Evolutionary conservation across 768 basidiomycete species (phyloP), one percentile per base, ranked within the genome.

Genomic region (Holtermanniella nyarrowii): DNA sequence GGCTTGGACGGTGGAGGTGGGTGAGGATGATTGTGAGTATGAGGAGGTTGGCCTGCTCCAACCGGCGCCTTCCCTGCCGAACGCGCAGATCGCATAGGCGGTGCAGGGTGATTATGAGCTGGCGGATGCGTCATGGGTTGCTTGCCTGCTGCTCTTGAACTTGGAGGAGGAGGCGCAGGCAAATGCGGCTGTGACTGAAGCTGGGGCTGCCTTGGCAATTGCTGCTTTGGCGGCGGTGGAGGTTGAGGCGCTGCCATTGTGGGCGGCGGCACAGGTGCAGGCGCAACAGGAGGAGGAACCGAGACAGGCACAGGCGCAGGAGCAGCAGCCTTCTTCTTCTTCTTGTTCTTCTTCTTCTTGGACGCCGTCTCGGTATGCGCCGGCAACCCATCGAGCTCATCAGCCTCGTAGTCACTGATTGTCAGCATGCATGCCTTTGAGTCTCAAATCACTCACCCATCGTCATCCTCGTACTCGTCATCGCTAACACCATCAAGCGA

Each of bases 61-160:
- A 66, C 62, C 1, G 72, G 72, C 5, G 70, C 72, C 54, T 73
- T 73, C 3, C 72, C 72, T 11, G 72, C 72, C n/a, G 70, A 66
- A 37, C 69, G 62, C 26, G 72, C 70, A 31, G 72, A 73, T 31
- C 72, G 60, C 12, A 58, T 63, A 27, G 69, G 68, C 13, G 59
- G 57, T 20, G 62, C 51, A 5, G 60, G 53, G 31, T 37, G 31
- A 7, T 7, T 7, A 16, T 37, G 31, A 22, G 64, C 53, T 7
- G 56, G 53, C 11, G 59, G 51, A 67, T 88, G 88, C 1, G 82
- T 77, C 88, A 90, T 90, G 26, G 88, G 88, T 65, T 88, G 86
- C 76, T 93, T 93, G 60, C 88, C 88, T 58, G 86, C 86, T 21
- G 88, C 87, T 14, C 88, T 80, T 47, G 86, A 85, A 54, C 81